Conservation (phyloP, 1,284 basidiomycete species). For the Nidula niveotomentosa region DNA sequence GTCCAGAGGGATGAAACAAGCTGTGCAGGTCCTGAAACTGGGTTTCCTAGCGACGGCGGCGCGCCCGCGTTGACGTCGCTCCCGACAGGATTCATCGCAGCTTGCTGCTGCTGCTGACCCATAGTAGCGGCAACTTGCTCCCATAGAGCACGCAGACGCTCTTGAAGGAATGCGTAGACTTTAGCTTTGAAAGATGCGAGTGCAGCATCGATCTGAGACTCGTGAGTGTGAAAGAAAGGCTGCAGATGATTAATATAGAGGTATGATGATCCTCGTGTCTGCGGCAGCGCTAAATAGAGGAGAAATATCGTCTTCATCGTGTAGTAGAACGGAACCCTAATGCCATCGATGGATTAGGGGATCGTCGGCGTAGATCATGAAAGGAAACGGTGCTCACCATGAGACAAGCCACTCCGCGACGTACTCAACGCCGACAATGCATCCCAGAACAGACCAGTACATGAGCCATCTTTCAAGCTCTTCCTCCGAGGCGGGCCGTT, state of each 20-base stretch:
- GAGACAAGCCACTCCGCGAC: slow-evolving; percentile 82
- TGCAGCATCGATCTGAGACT: slow-evolving; percentile 77
- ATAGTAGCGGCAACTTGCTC: slow-evolving; percentile 49
- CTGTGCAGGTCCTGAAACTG: slow-evolving; percentile 61
- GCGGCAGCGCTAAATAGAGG: slow-evolving; percentile 88
- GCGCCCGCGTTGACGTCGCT: slow-evolving; percentile 26
- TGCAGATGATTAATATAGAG: slow-evolving; percentile 76
- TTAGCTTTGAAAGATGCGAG: slow-evolving; percentile 62
- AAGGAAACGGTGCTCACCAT: slow-evolving; percentile 49
- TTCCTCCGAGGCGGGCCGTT: slow-evolving; percentile 74
- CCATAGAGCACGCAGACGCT: slow-evolving; percentile 61
- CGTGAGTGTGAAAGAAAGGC: slow-evolving; percentile 78
- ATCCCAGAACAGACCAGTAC: slow-evolving; percentile 88
- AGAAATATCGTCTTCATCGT: slow-evolving; percentile 82
- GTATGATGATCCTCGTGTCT: slow-evolving; percentile 82
- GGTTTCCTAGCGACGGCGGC: slow-evolving; percentile 50
- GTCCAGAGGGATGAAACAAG: slow-evolving; percentile 67
- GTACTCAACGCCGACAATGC: slow-evolving; percentile 72
- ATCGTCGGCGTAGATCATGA: slow-evolving; percentile 1
- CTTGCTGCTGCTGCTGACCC: slow-evolving; percentile 35
- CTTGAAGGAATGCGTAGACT: slow-evolving; percentile 65
- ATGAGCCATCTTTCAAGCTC: slow-evolving; percentile 86
- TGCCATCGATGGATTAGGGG: slow-evolving; percentile 6
- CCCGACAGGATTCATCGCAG: slow-evolving; percentile 10
- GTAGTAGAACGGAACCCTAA: slow-evolving; percentile 89